A percentile compares a stretch with the other conserved stretches of the same genome.
Conservation (phyloP, 768 basidiomycete genomes). For the Calvatia gigantea region DNA sequence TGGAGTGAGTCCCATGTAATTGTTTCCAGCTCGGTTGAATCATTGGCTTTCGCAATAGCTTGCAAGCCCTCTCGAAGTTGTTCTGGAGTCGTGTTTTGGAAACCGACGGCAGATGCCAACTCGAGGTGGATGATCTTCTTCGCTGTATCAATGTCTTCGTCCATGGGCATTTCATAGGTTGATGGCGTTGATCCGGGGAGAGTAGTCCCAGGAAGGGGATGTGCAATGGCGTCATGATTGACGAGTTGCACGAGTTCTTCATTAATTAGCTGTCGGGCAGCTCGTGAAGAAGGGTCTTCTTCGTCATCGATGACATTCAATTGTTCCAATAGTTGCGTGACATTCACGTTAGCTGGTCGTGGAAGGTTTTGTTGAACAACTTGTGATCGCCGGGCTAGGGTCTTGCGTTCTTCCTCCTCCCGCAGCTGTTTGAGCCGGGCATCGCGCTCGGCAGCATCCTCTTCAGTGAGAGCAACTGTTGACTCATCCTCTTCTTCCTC, state of each 20-base stretch:
- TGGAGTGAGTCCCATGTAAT: constrained; percentile 63
- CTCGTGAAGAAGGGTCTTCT: constrained; percentile 35
- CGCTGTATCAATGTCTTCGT: constrained; percentile 69
- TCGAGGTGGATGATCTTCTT: constrained; percentile 73
- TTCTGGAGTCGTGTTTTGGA: constrained; percentile 76
- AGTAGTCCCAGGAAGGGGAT: constrained; percentile 87
- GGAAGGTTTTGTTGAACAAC: constrained; percentile 82
- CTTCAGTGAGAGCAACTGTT: constrained; percentile 43
- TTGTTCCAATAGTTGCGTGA: constrained; percentile 55
- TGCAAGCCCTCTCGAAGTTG: constrained; percentile 78
- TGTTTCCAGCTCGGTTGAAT: constrained; percentile 53
- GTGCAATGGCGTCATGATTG: constrained; percentile 81
- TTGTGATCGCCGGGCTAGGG: constrained; percentile 78
- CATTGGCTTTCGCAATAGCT: constrained; percentile 59
- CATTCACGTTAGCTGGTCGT: constrained; percentile 80
- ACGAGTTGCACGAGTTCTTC: constrained; percentile 75
- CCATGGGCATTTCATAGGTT: constrained; percentile 68
- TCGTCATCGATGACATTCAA: constrained; percentile 50
- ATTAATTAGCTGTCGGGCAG: constrained; percentile 66
- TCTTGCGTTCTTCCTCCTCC: constrained; percentile 77
- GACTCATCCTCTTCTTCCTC: constrained; percentile 65
- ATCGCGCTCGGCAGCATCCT: constrained; percentile 94
- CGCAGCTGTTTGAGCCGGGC: constrained; percentile 58
- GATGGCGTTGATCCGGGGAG: constrained; percentile 71
- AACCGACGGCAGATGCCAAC: constrained; percentile 75